A percentile compares a stretch with the other conserved stretches of the same genome.
Evolutionary conservation across 2,329 filamentous ascomycete genomes (phyloP).

Genomic region (Thielaviopsis punctulata): DNA sequence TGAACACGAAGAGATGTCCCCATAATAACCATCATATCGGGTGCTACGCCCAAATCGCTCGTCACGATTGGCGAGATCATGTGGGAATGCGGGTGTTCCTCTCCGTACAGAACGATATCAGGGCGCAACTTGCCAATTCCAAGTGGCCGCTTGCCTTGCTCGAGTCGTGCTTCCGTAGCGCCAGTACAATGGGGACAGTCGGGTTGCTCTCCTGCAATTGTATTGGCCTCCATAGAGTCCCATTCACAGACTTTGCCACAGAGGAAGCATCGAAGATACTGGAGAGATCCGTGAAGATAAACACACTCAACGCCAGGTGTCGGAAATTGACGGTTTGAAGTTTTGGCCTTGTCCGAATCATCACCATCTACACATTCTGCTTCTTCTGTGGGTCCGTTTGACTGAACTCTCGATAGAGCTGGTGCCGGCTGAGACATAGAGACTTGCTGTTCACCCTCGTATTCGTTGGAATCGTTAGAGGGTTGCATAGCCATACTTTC

Average conservation of each 20-base stretch:
- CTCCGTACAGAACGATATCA: slow-evolving; percentile 58
- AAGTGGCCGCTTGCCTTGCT: slow-evolving; percentile 47
- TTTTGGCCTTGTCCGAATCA: slow-evolving; percentile 1
- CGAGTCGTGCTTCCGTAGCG: slow-evolving; percentile 43
- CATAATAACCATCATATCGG: slow-evolving; percentile 51
- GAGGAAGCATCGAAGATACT: slow-evolving; percentile 44
- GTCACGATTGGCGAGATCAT: slow-evolving; percentile 51
- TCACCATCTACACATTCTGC: slow-evolving; percentile 1
- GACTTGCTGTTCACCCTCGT: background rate
- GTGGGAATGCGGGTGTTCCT: slow-evolving; percentile 53
- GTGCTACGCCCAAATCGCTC: slow-evolving; percentile 45
- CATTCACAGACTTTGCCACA: slow-evolving; percentile 41
- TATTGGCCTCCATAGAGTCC: slow-evolving; percentile 40
- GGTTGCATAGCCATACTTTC: slow-evolving; percentile 10
- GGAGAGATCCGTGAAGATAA: slow-evolving; percentile 54
- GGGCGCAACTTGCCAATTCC: slow-evolving; percentile 52
- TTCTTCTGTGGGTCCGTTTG: background rate
- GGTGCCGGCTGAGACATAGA: slow-evolving; percentile 6
- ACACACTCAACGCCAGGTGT: slow-evolving; percentile 41
- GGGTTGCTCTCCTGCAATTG: slow-evolving; percentile 46
- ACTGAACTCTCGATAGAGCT: slow-evolving; percentile 1
- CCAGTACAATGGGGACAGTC: slow-evolving; percentile 48
- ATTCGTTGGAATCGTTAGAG: slow-evolving; percentile 1
- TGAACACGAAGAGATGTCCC: slow-evolving; percentile 57
- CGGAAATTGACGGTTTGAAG: slow-evolving; percentile 13